phyloP scores from a whole-genome alignment of 805 yeast genomes.

The Candida mattraensis region DNA sequence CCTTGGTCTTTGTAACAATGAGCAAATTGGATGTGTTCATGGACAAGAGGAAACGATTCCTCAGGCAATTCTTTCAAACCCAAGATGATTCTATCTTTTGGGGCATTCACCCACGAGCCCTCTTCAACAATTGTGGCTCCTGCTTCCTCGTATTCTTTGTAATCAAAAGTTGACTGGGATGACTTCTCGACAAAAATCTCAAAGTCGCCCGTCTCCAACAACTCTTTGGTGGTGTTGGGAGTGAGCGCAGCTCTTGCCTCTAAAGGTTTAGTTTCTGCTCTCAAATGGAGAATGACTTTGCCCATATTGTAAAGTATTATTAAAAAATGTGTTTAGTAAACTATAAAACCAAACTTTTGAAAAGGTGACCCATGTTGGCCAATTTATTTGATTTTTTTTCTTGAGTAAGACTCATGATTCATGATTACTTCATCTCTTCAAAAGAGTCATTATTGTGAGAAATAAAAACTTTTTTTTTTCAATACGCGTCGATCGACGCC shows the following conservation, averaged over 20 bases:
- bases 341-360: no score
- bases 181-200: slow-evolving; percentile 86
- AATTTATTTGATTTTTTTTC: not conserved
- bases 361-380: not conserved
- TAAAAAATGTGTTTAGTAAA: slow-evolving; percentile 1
- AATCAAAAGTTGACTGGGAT: slow-evolving; percentile 75
- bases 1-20: slow-evolving; percentile 97
- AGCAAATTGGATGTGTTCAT: slow-evolving; percentile 97
- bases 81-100: slow-evolving; percentile 81
- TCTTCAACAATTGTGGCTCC: slow-evolving; percentile 91
- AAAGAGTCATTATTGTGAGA: slow-evolving; percentile 7
- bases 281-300: slow-evolving; percentile 71
- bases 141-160: slow-evolving; percentile 69
- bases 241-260: slow-evolving; percentile 98
- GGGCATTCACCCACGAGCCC: slow-evolving; percentile 93
- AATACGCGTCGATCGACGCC: slow-evolving; percentile 1
- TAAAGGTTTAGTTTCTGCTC: slow-evolving; percentile 96
- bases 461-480: no score
- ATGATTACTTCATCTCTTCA: no score
- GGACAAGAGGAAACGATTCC: slow-evolving; percentile 86
- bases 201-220: slow-evolving; percentile 80
- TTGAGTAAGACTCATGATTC: no score
- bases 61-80: slow-evolving; percentile 97
- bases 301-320: slow-evolving; percentile 13
- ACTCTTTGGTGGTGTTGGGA: slow-evolving; percentile 82